A percentile compares a stretch with the other conserved stretches of the same genome.
Conservation (phyloP, 2,329 filamentous ascomycete species). For the Karstenula rhodostoma region DNA sequence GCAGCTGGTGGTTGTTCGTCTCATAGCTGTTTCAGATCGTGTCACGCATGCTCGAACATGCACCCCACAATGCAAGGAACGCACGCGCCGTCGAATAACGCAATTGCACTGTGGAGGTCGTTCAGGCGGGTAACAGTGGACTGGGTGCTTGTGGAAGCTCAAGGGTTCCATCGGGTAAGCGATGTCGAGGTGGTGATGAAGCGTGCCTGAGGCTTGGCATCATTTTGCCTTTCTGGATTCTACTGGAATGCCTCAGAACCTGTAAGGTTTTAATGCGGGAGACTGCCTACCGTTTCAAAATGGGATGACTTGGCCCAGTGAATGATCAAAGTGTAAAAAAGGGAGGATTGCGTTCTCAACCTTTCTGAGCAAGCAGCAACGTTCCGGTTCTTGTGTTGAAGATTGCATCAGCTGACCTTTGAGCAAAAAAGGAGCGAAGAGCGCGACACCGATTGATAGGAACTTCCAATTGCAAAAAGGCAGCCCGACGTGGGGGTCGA, state of each 20-base stretch:
- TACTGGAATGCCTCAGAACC: slow-evolving; percentile 10
- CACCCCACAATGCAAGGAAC: slow-evolving; percentile 8
- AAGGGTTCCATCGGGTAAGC: background rate
- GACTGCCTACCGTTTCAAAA: background rate
- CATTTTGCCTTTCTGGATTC: background rate
- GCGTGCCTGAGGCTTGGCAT: slow-evolving; percentile 3
- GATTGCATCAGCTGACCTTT: too few species aligned
- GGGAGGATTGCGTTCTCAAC: too few species aligned
- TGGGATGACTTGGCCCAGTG: background rate
- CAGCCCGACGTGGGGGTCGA: slow-evolving; percentile 10
- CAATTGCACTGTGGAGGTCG: background rate
- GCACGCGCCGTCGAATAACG: background rate
- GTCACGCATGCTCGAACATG: slow-evolving; percentile 1
- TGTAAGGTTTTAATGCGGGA: slow-evolving; percentile 13
- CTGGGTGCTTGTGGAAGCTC: background rate
- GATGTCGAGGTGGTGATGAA: background rate
- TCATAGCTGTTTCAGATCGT: slow-evolving; percentile 14
- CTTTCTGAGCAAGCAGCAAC: too few species aligned
- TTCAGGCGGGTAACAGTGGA: slow-evolving; percentile 13
- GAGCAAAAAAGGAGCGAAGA: too few species aligned
- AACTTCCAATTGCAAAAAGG: slow-evolving; percentile 2
- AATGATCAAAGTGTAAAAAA: background rate
- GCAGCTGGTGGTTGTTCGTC: slow-evolving; percentile 3
- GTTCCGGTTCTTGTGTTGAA: too few species aligned
- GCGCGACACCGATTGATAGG: too few species aligned